Conservation (phyloP, 495 filamentous ascomycete genomes). For the Podospora didyma region DNA sequence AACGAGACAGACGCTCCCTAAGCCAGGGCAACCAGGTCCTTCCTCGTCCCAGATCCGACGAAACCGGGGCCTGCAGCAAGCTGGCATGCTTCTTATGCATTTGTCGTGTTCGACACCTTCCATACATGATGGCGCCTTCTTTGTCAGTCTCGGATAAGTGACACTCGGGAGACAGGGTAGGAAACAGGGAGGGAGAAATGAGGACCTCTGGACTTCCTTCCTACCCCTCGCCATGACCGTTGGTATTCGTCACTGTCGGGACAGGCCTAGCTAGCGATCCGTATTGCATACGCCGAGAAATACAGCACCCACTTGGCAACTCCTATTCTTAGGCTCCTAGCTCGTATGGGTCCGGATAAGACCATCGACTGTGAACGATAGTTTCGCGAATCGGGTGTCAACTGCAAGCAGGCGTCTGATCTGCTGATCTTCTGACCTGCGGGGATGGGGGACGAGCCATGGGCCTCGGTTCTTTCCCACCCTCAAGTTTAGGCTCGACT, state of each 20-base stretch:
- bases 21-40: not conserved
- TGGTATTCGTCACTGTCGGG: too few species aligned
- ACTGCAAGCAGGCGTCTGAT: not conserved
- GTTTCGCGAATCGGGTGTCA: constrained; percentile 3
- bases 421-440: not conserved
- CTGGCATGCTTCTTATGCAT: not conserved
- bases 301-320: not conserved
- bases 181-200: not conserved
- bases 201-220: too few species aligned
- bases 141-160: not conserved
- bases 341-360: not conserved
- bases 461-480: too few species aligned
- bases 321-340: not conserved
- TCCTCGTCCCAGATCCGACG: not conserved
- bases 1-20: not conserved
- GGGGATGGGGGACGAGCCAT: too few species aligned
- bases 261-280: too few species aligned
- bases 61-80: not conserved
- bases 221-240: too few species aligned
- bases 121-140: not conserved
- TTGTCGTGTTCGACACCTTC: not conserved
- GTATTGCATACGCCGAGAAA: too few species aligned
- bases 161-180: not conserved
- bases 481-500: too few species aligned
- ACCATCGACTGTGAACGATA: not conserved